Evolutionary conservation across 2,329 filamentous ascomycete species (phyloP).

Genomic region (Botrytis cinerea): DNA sequence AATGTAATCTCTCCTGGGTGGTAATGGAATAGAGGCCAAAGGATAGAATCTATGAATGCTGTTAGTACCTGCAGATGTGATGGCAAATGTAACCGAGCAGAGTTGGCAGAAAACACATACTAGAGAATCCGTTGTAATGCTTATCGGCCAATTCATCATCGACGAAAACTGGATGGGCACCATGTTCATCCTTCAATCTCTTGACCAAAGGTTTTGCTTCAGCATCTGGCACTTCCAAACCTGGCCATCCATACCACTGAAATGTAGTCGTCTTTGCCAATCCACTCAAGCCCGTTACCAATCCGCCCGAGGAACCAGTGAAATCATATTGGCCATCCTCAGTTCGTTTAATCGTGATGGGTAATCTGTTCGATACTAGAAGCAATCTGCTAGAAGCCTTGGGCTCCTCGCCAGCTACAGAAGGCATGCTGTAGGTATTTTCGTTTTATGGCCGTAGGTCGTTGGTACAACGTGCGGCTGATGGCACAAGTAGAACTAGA

Average conservation of each 20-base stretch:
- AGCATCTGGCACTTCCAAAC: constrained; percentile 83
- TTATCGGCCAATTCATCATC: constrained; percentile 90
- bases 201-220: constrained; percentile 75
- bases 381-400: constrained; percentile 56
- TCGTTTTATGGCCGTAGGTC: background rate
- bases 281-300: constrained; percentile 91
- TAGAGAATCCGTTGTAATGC: constrained; percentile 98
- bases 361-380: constrained; percentile 90
- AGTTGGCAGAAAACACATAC: constrained; percentile 53
- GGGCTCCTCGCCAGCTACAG: constrained; percentile 31
- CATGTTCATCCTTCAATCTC: constrained; percentile 82
- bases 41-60: constrained; percentile 72
- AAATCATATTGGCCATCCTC: constrained; percentile 91
- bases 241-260: constrained; percentile 98
- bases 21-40: constrained; percentile 99
- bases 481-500: background rate
- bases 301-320: constrained; percentile 93
- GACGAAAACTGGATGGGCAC: constrained; percentile 88
- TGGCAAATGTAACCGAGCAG: background rate
- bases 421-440: constrained; percentile 33
- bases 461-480: background rate
- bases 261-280: constrained; percentile 91
- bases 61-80: constrained; percentile 26
- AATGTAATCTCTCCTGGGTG: constrained; percentile 98
- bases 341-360: constrained; percentile 93